phyloP scores from a whole-genome alignment of 2,329 filamentous ascomycete species.

The Fusarium udum region DNA sequence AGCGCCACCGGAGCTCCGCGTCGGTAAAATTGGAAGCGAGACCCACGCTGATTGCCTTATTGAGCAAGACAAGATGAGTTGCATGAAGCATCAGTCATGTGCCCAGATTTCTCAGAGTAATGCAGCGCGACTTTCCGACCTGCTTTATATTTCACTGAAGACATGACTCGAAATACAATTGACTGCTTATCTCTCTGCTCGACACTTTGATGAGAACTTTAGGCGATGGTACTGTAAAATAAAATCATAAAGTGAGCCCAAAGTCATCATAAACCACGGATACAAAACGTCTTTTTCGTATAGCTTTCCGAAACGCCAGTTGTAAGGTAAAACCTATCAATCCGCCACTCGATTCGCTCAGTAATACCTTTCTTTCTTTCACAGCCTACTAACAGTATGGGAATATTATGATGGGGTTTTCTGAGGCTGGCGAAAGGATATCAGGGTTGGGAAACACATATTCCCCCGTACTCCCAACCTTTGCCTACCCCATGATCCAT shows the following conservation, averaged over 20 bases:
- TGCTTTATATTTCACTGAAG: not conserved
- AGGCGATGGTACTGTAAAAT: not conserved
- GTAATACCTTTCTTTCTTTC: not conserved
- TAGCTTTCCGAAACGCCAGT: not conserved
- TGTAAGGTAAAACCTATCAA: not conserved
- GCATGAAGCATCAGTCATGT: conserved; percentile 10
- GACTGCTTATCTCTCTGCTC: not conserved
- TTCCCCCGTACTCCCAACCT: not conserved
- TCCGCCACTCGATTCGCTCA: not conserved
- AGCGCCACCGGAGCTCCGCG: not conserved
- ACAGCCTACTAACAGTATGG: not conserved
- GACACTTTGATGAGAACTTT: not conserved
- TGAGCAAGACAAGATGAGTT: conserved; percentile 1
- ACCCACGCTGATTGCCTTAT: conserved; percentile 15
- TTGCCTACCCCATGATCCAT: not conserved
- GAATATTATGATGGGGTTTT: not conserved
- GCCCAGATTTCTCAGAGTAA: not conserved
- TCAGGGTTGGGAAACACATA: not conserved
- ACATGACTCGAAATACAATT: not conserved
- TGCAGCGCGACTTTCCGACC: not conserved
- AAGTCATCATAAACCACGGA: not conserved
- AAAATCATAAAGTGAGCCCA: not conserved
- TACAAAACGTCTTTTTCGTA: not conserved
- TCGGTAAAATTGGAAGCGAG: conserved; percentile 7
- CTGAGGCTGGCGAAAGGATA: too few relatives aligned